phyloP scores from a whole-genome alignment of 164 flowering plant species.

The Chimonanthus salicifolius region DNA sequence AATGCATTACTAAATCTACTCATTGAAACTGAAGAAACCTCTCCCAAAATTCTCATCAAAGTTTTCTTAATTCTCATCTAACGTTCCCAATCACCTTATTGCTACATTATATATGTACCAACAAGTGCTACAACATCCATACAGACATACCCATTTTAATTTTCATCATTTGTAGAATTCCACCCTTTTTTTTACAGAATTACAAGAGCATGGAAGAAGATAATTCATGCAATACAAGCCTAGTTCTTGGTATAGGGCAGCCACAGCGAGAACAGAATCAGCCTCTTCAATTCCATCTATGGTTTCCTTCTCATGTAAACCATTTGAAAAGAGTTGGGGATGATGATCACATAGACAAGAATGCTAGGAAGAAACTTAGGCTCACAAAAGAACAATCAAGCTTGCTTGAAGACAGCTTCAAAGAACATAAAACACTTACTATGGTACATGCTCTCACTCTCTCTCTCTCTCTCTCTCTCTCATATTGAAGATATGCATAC shows the following conservation, averaged over 20 bases:
- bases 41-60: not conserved
- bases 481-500: no score
- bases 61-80: no score
- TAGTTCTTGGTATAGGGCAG: slow-evolving; percentile 15
- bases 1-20: not conserved
- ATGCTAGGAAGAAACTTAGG: slow-evolving; percentile 30
- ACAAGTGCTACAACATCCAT: not conserved
- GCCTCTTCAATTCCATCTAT: slow-evolving; percentile 10
- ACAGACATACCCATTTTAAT: no score
- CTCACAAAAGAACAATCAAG: slow-evolving; percentile 38
- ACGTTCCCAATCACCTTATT: no score
- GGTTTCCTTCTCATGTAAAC: slow-evolving; percentile 12
- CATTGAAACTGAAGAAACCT: not conserved
- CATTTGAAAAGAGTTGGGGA: slow-evolving; percentile 4
- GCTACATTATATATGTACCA: not conserved
- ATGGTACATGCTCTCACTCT: not conserved
- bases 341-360: slow-evolving; percentile 4
- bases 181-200: no score
- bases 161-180: no score
- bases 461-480: not conserved
- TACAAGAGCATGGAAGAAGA: slow-evolving; percentile 14
- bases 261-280: not conserved
- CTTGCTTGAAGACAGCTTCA: slow-evolving; percentile 42
- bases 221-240: slow-evolving; percentile 9
- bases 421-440: slow-evolving; percentile 20